Evolutionary conservation across 179 eudicot species (phyloP).

Genomic region (Spinacia oleracea): DNA sequence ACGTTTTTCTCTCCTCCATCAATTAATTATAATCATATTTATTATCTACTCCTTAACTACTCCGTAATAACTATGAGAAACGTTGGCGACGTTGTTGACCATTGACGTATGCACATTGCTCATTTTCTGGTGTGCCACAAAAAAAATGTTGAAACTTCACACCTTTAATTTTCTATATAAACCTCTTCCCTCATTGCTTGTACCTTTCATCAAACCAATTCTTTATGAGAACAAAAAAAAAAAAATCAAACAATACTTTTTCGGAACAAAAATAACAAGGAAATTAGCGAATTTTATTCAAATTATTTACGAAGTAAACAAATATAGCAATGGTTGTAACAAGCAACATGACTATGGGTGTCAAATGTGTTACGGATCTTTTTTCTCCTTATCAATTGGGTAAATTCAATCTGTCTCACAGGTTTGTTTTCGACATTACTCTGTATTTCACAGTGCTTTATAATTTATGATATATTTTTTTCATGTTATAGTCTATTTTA

Average conservation of each 20-base stretch:
- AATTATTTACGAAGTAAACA: neutral
- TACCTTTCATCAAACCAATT: neutral
- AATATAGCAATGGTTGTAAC: neutral
- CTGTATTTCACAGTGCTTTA: too few species aligned
- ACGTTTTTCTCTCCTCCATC: too few species aligned
- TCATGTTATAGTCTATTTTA: too few species aligned
- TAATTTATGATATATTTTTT: too few species aligned
- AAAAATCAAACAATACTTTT: neutral
- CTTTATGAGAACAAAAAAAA: too few species aligned
- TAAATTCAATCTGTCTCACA: conserved; percentile 58
- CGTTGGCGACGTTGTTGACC: too few species aligned
- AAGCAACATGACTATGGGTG: neutral
- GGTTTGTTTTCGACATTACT: conserved; percentile 27
- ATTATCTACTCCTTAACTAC: too few species aligned
- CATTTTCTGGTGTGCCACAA: neutral
- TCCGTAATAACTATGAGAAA: too few species aligned
- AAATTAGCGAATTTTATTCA: too few species aligned
- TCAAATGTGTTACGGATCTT: conserved; percentile 13
- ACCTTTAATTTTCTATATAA: neutral
- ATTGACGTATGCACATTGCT: neutral
- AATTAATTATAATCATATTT: too few species aligned
- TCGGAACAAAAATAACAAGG: neutral
- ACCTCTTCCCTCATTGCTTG: neutral
- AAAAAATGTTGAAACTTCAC: neutral
- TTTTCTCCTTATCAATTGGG: conserved; percentile 58